A percentile compares a stretch with the other conserved stretches of the same genome.
Evolutionary conservation across 345 rosid species (phyloP).

Genomic region (Ricinus communis): DNA sequence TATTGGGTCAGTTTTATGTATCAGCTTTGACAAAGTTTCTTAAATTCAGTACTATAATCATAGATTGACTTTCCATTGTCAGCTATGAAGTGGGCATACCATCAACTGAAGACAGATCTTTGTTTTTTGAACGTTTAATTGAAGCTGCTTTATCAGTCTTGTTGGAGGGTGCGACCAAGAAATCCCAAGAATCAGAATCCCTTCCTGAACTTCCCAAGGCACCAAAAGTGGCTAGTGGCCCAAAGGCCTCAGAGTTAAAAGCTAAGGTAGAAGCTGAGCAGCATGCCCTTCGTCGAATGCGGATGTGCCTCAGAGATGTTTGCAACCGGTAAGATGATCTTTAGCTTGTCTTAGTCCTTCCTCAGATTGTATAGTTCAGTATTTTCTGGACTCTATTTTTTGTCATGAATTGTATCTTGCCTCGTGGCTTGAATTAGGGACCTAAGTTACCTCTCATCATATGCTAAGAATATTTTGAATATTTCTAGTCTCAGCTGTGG

Average conservation of each 20-base stretch:
- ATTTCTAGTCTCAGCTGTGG: neutral
- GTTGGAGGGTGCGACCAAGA: conserved; percentile 50
- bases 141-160: conserved; percentile 89
- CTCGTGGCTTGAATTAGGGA: neutral
- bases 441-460: neutral
- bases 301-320: conserved; percentile 99
- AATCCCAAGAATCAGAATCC: conserved; percentile 41
- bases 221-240: conserved; percentile 75
- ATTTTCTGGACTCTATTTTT: neutral
- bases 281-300: conserved; percentile 93
- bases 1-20: neutral
- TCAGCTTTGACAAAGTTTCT: neutral
- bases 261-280: conserved; percentile 98
- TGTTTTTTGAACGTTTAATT: conserved; percentile 71
- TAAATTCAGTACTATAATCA: conserved; percentile 19
- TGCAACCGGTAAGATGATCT: conserved; percentile 72
- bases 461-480: neutral
- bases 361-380: neutral
- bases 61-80: conserved; percentile 35
- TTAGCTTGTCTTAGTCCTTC: neutral
- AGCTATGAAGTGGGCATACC: conserved; percentile 82
- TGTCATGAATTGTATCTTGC: neutral
- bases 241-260: conserved; percentile 86
- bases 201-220: conserved; percentile 84
- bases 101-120: conserved; percentile 71